These are phyloP conservation scores for Solanum chacoense DNA, from an alignment of 305 asterid species.

Conservation along the genomic window DNA sequence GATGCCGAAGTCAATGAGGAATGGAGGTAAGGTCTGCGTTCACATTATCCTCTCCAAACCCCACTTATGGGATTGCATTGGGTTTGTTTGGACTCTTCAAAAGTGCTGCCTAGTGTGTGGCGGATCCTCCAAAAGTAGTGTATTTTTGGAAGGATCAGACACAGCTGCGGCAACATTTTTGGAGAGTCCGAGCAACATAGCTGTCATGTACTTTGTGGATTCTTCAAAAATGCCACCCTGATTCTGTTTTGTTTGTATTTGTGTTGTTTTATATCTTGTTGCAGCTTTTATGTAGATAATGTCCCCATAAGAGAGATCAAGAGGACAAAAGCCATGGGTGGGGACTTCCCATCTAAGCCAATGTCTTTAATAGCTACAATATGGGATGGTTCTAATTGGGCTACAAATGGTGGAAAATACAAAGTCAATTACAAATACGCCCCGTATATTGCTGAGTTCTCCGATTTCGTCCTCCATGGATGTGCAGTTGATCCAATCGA, in stretches of 20 bases:
- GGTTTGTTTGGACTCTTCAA: not conserved
- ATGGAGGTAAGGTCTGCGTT: not conserved
- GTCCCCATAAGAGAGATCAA: slow-evolving; percentile 71
- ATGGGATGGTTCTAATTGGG: slow-evolving; percentile 93
- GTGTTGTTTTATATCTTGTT: slow-evolving; percentile 14
- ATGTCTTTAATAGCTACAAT: slow-evolving; percentile 78
- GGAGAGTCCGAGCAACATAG: not conserved
- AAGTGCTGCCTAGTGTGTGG: not conserved
- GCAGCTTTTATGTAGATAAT: slow-evolving; percentile 74
- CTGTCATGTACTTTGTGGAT: not conserved
- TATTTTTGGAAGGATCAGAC: not conserved
- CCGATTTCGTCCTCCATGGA: slow-evolving; percentile 67
- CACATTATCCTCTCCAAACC: not conserved
- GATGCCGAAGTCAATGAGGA: not conserved
- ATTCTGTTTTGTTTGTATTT: slow-evolving; percentile 14
- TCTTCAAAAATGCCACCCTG: not conserved
- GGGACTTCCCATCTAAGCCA: slow-evolving; percentile 81
- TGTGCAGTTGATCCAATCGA: slow-evolving; percentile 59
- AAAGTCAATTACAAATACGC: slow-evolving; percentile 61
- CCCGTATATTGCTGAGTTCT: slow-evolving; percentile 51
- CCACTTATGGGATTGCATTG: not conserved
- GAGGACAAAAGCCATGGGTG: slow-evolving; percentile 60
- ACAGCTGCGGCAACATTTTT: not conserved
- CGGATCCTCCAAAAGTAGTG: not conserved
- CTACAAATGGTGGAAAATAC: slow-evolving; percentile 76